Base-by-base conservation (phyloP, 495 filamentous ascomycete genomes). In the Lineolata rhizophorae region DNA sequence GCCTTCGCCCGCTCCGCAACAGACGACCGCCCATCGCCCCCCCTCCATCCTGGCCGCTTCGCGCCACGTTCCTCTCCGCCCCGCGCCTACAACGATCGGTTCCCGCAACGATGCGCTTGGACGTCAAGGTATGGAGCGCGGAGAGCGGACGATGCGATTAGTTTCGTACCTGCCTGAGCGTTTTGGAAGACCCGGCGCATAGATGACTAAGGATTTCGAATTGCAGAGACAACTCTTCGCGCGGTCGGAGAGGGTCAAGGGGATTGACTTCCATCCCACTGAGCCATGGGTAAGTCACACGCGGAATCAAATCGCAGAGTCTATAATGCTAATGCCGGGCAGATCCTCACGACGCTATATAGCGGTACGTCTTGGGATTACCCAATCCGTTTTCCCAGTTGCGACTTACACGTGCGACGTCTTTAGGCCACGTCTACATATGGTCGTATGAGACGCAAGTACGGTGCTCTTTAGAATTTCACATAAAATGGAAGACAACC, bases 381-480 rank as follows among this genome's bases (percentile, higher is more conserved):
- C 54, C 41, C 15, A 20, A 21, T 27, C 27, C 16, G 14, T 18
- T 12, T 43, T 28, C 41, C 30, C 18, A 31, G 34, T 31, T 33
- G 43, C 45, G 39, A 44, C 38, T 14, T 25, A 6, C 14, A 35
- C 13, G 34, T 20, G 27, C 21, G 25, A 29, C n/a, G n/a, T n/a
- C 28, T 17, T 30, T 35, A 82, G 72, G 85, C 56, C 87, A 95
- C 64, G 90, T 91, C 48, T 85, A 95, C 60, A 94, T 99, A 49
- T 99, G 87, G 90, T 94, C 84, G 6, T 93, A 92, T 57, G 87
- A 94, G 55, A 83, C 84, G 30, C 90, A 92, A 56, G 68, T 71
- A 56, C 35, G 53, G 20, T 22, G 16, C 19, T 26, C 14, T 8
- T 25, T 6, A 25, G 6, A n/a, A 6, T 6, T n/a, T 6, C 6